Percentiles rank a stretch among this genome's conserved stretches.
Evolutionary conservation across 208 protist genomes (phyloP).

Genomic region (Crithidia expoeki): DNA sequence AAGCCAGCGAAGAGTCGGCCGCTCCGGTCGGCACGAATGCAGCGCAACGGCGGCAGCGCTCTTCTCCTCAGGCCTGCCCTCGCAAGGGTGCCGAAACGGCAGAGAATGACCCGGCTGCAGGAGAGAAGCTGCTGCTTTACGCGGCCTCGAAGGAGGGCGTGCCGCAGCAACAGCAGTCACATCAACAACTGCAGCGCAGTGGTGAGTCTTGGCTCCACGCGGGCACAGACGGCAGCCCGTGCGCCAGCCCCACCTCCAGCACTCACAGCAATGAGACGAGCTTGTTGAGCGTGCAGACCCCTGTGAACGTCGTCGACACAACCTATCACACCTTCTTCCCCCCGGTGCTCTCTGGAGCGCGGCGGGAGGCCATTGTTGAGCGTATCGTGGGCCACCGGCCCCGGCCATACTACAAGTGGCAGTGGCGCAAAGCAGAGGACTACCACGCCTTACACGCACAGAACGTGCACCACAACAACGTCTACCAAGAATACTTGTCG

Average conservation of each 20-base stretch:
- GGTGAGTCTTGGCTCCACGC: not conserved
- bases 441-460: conserved; percentile 34
- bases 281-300: conserved; percentile 13
- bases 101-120: not conserved
- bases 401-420: conserved; percentile 42
- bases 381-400: conserved; percentile 36
- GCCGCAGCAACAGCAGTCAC: not conserved
- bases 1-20: conserved; percentile 9
- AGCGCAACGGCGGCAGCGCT: not conserved
- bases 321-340: conserved; percentile 64
- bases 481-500: conserved; percentile 15
- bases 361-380: conserved; percentile 38
- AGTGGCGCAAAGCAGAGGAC: conserved; percentile 45
- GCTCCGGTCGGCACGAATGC: not conserved
- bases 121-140: not conserved
- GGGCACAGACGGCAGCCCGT: not conserved
- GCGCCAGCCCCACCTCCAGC: conserved; percentile 11
- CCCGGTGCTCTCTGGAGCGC: conserved; percentile 26
- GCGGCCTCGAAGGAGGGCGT: too few species aligned
- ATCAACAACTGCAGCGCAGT: not conserved
- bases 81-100: not conserved
- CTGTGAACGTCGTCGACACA: conserved; percentile 40
- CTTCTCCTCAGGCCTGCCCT: not conserved
- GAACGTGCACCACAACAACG: conserved; percentile 37
- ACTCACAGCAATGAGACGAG: conserved; percentile 11